Evolutionary conservation across 202 grass and related monocot genomes (phyloP), one percentile per base, ranked within the genome.

Genomic region (Setaria italica): DNA sequence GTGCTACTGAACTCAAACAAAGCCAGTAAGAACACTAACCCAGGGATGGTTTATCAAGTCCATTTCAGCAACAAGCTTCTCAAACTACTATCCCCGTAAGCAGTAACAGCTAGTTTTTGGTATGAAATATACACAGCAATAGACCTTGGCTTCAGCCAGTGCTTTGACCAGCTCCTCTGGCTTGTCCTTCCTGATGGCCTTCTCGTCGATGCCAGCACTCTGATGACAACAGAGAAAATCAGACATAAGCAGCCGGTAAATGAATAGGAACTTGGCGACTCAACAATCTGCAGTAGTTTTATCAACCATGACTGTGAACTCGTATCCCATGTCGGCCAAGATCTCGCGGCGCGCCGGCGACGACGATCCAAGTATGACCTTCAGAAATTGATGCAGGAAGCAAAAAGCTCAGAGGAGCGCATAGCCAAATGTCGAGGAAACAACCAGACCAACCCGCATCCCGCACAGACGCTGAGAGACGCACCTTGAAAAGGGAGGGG

Each of bases 121-220:
- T 33, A 63, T 30, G 25, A 29, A 30, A 63, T 63, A 63, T 63
- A 13, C 30, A 62, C 57, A 11, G 57, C 9, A 11, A 25, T 60
- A 25, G 32, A 89, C 92, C 92, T 94, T 91, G 37, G 89, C 89
- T 62, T 94, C 71, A 39, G 93, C 90, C 76, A 95, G 54, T 53
- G 88, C 88, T 76, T 81, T 90, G 62, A 95, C 92, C 7, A 95
- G 82, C 53, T 95, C 88, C 56, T 95, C 90, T 2, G 90, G 88
- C 29, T 88, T 81, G 65, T 92, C 88, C 88, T 43, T 90, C 68
- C 90, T 78, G 19, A 95, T 95, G 49, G 53, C 82, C 63, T 70
- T 95, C 93, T 95, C 93, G 7, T 95, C 88, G 55, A 95, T 90
- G 45, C 90, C 93, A 33, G 93, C 88, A 58, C 56, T 82, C 90